Percentiles rank a stretch among this genome's conserved stretches.
Conservation (phyloP, 2,329 filamentous ascomycete species). For the Xylariaceae sp. region DNA sequence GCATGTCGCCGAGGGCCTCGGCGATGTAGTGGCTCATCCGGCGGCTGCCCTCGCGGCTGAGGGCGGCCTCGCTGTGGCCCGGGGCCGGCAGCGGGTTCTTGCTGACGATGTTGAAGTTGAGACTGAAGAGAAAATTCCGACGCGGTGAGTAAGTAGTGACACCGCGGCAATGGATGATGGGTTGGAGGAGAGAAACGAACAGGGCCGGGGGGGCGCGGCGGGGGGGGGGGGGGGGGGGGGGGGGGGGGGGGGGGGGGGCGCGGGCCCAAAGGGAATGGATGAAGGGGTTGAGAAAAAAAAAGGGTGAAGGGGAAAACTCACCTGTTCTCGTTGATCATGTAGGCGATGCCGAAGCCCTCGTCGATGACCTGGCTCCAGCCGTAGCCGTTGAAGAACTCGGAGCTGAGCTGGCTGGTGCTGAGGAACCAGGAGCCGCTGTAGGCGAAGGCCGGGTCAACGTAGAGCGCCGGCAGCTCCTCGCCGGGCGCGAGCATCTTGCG, state of each 20-base stretch:
- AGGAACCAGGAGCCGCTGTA: conserved; percentile 90
- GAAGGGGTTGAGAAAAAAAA: background rate
- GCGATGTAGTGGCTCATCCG: conserved; percentile 61
- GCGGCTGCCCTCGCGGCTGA: too few species aligned
- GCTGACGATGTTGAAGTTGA: conserved; percentile 97
- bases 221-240: too few species aligned
- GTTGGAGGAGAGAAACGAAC: too few species aligned
- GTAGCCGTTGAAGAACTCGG: conserved; percentile 98
- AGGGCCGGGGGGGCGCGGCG: too few species aligned
- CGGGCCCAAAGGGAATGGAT: background rate
- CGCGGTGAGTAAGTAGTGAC: too few species aligned
- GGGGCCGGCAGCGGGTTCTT: conserved; percentile 84
- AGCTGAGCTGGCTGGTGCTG: conserved; percentile 81
- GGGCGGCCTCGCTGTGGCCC: too few species aligned
- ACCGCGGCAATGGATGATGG: too few species aligned
- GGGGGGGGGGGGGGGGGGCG: too few species aligned
- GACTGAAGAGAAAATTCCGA: too few species aligned
- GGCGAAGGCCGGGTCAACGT: conserved; percentile 73
- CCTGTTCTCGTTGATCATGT: conserved; percentile 99
- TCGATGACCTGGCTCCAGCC: conserved; percentile 98
- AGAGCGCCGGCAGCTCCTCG: conserved; percentile 75
- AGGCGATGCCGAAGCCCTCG: conserved; percentile 92
- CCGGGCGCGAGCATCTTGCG: conserved; percentile 81
- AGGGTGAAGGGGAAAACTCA: conserved; percentile 30
- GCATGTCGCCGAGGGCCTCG: conserved; percentile 79